Conservation (phyloP, 768 basidiomycete species). For the Lactarius pseudohatsudake region DNA sequence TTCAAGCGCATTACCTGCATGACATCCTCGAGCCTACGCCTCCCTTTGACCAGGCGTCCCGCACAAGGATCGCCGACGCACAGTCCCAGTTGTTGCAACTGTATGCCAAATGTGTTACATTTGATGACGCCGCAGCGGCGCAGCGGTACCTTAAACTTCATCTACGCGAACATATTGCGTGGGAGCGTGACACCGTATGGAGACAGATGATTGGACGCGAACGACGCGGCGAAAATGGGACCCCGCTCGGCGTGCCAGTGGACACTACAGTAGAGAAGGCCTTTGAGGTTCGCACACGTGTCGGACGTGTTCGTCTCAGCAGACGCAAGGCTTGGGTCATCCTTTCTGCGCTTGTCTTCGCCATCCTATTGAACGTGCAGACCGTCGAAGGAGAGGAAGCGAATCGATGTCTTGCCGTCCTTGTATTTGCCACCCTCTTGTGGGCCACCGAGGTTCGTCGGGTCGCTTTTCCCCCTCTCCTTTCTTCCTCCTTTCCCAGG, state of each 20-base stretch:
- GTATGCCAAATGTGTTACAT: slow-evolving; percentile 84
- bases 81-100: slow-evolving; percentile 62
- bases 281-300: slow-evolving; percentile 55
- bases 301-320: slow-evolving; percentile 67
- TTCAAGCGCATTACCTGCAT: slow-evolving; percentile 78
- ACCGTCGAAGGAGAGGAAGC: slow-evolving; percentile 66
- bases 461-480: background rate
- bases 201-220: slow-evolving; percentile 89
- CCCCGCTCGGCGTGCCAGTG: slow-evolving; percentile 32
- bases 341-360: slow-evolving; percentile 58
- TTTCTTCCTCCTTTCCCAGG: background rate
- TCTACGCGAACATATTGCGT: slow-evolving; percentile 91
- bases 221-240: slow-evolving; percentile 55
- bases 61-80: slow-evolving; percentile 57
- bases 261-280: slow-evolving; percentile 44
- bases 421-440: slow-evolving; percentile 85
- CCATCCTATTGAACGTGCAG: slow-evolving; percentile 57
- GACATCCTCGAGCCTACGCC: slow-evolving; percentile 60
- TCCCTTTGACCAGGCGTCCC: slow-evolving; percentile 69
- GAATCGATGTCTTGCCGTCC: slow-evolving; percentile 86
- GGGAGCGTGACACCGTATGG: slow-evolving; percentile 98
- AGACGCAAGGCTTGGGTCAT: slow-evolving; percentile 57
- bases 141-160: slow-evolving; percentile 81
- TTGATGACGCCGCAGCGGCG: slow-evolving; percentile 65
- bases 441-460: slow-evolving; percentile 91